Evolutionary conservation across 2,329 filamentous ascomycete genomes (phyloP).

Genomic region (Arthrobotrys iridis): DNA sequence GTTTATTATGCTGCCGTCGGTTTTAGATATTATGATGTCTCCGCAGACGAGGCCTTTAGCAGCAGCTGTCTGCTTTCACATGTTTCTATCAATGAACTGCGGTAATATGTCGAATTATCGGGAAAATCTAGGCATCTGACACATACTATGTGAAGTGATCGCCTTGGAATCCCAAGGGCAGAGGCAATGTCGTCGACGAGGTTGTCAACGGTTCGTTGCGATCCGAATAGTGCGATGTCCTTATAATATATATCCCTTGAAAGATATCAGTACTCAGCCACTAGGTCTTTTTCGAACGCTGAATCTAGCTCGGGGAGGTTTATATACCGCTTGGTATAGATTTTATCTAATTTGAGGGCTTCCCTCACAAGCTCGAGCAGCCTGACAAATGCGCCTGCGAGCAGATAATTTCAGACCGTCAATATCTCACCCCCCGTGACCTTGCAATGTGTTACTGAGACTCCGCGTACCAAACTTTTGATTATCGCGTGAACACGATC

Average conservation of each 20-base stretch:
- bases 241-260: constrained; percentile 83
- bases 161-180: constrained; percentile 73
- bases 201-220: constrained; percentile 74
- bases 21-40: constrained; percentile 65
- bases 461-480: constrained; percentile 19
- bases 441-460: not conserved
- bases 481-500: constrained; percentile 19
- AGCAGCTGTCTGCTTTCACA: constrained; percentile 70
- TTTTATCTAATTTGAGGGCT: constrained; percentile 35
- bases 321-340: constrained; percentile 48
- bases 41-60: constrained; percentile 78
- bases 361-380: constrained; percentile 30
- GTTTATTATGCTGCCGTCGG: constrained; percentile 63
- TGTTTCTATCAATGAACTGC: not conserved
- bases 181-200: constrained; percentile 79
- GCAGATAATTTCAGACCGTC: not conserved
- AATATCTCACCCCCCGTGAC: not conserved
- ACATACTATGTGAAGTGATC: constrained; percentile 75
- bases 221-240: constrained; percentile 75
- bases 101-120: not conserved
- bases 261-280: not conserved
- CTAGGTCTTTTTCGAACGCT: not conserved
- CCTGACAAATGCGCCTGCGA: constrained; percentile 39
- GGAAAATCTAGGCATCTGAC: not conserved
- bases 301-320: too few species aligned